These are phyloP conservation scores for Metrosideros polymorpha DNA, from an alignment of 441 rosid genomes.

Conservation along the genomic window DNA sequence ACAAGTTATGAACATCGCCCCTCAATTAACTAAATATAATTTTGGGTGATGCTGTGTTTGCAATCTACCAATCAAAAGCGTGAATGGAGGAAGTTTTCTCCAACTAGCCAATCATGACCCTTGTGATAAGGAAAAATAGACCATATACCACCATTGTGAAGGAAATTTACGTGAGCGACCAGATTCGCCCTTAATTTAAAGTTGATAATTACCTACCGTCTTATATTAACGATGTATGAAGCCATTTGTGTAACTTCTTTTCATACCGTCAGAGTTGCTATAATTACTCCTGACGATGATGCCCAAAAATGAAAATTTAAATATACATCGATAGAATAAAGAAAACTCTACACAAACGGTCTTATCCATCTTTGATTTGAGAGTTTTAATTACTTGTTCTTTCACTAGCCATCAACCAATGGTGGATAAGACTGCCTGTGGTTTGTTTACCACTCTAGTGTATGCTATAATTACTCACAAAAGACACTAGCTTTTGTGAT, in stretches of 20 bases:
- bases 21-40: not conserved
- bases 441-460: not conserved
- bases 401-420: rapidly evolving
- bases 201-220: rapidly evolving
- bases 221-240: not conserved
- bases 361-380: not conserved
- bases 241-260: not conserved
- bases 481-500: not conserved
- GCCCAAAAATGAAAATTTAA: not conserved
- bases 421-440: not conserved
- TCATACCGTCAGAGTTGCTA: not conserved
- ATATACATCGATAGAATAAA: not conserved
- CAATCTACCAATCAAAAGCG: not conserved
- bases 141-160: not conserved
- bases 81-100: not conserved
- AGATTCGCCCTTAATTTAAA: not conserved
- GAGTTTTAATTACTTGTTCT: not conserved
- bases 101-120: not conserved
- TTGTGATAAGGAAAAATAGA: not conserved
- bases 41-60: not conserved
- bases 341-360: not conserved
- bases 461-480: not conserved
- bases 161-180: not conserved
- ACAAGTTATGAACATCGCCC: not conserved
- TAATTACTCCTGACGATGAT: not conserved